These are phyloP conservation scores for Chaetomium tenue DNA, from an alignment of 495 filamentous ascomycete genomes.

Conservation along the genomic window DNA sequence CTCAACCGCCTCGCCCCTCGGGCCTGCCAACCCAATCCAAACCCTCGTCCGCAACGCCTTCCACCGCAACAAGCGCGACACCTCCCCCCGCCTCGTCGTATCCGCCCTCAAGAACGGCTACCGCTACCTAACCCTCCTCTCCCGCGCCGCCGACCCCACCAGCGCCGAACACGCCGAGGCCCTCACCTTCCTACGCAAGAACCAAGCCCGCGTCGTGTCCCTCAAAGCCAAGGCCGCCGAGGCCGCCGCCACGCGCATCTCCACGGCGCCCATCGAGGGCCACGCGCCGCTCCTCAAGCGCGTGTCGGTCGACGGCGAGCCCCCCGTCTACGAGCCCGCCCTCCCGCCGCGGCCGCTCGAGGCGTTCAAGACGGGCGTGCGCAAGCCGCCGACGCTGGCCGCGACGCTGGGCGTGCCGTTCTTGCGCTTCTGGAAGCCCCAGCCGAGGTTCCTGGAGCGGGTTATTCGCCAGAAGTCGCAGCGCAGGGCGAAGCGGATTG, in stretches of 20 bases:
- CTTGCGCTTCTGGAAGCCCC: conserved; percentile 67
- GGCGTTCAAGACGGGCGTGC: conserved; percentile 48
- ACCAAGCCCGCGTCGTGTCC: conserved; percentile 29
- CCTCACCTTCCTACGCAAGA: conserved; percentile 37
- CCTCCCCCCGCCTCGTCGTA: conserved; percentile 53
- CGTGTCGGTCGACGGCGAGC: conserved; percentile 30
- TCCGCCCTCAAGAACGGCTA: conserved; percentile 65
- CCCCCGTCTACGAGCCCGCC: conserved; percentile 45
- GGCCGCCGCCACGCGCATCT: neutral
- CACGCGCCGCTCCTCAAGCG: conserved; percentile 37
- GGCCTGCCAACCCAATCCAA: conserved; percentile 42
- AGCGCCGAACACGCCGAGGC: conserved; percentile 31
- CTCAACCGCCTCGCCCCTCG: conserved; percentile 41
- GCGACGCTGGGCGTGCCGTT: conserved; percentile 61
- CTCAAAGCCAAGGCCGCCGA: conserved; percentile 5
- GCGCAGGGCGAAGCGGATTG: conserved; percentile 51
- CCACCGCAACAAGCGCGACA: conserved; percentile 53
- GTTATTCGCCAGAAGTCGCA: conserved; percentile 54
- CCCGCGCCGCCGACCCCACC: conserved; percentile 18
- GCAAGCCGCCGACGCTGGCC: conserved; percentile 60
- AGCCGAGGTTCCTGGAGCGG: conserved; percentile 55
- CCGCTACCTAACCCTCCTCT: conserved; percentile 35
- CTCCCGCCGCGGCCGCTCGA: conserved; percentile 46
- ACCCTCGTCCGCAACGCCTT: conserved; percentile 56
- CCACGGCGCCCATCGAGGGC: conserved; percentile 21